A percentile compares a stretch with the other conserved stretches of the same genome.
Conservation (phyloP, 2,329 filamentous ascomycete species). For the Colletotrichum trifolii region DNA sequence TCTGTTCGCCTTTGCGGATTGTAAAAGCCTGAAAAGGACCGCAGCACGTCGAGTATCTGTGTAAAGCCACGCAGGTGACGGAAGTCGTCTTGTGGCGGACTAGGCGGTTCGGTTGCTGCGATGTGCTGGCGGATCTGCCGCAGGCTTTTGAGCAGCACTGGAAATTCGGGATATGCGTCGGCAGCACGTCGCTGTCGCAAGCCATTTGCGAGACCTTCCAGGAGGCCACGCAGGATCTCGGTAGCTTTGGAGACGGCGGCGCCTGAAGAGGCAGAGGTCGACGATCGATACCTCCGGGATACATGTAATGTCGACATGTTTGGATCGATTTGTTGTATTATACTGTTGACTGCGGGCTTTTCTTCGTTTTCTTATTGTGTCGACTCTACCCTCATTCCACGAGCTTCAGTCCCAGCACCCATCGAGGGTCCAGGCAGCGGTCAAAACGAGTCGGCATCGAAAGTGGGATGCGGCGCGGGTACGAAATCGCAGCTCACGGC, state of each 20-base stretch:
- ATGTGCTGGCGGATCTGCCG: conserved; percentile 75
- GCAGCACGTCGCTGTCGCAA: conserved; percentile 45
- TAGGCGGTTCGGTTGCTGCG: conserved; percentile 57
- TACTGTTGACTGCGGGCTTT: background rate
- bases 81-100: conserved; percentile 80
- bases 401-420: conserved; percentile 44
- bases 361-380: conserved; percentile 6
- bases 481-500: conserved; percentile 21
- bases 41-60: conserved; percentile 74
- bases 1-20: conserved; percentile 71
- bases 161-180: conserved; percentile 60
- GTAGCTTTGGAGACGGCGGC: conserved; percentile 69
- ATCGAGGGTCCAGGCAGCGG: conserved; percentile 46
- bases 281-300: conserved; percentile 69
- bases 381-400: conserved; percentile 34
- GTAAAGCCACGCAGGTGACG: conserved; percentile 84
- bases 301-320: conserved; percentile 62
- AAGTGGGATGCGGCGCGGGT: conserved; percentile 22
- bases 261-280: conserved; percentile 69
- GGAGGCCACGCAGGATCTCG: conserved; percentile 66
- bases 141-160: conserved; percentile 64
- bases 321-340: conserved; percentile 24
- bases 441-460: conserved; percentile 36
- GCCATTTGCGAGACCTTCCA: conserved; percentile 58
- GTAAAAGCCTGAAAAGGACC: conserved; percentile 80